Evolutionary conservation across 192 early-diverging fungal genomes (phyloP).

Genomic region (Backusella australiensis): DNA sequence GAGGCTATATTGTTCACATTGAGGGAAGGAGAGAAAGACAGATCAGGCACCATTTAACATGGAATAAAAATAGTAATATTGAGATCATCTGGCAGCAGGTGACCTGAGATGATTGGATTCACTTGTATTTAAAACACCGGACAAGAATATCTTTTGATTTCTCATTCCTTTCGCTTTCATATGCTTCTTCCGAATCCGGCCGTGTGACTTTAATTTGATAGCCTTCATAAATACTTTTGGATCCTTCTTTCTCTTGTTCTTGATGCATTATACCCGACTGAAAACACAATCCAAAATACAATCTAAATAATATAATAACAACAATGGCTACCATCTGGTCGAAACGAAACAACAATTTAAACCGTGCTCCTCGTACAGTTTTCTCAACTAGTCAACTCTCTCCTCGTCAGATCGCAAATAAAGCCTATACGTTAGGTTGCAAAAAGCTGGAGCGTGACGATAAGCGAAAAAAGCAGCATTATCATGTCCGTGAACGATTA

Average conservation of each 20-base stretch:
- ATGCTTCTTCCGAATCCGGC: slow-evolving; percentile 2
- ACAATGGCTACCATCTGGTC: slow-evolving; percentile 16
- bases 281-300: not conserved
- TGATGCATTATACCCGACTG: slow-evolving; percentile 3
- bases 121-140: not conserved
- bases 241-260: slow-evolving; percentile 9
- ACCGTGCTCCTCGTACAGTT: slow-evolving; percentile 12
- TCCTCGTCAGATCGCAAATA: slow-evolving; percentile 27
- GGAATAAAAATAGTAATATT: not conserved
- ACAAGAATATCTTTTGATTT: not conserved
- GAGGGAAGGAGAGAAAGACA: not conserved
- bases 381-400: slow-evolving; percentile 10
- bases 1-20: not conserved
- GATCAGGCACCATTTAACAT: not conserved
- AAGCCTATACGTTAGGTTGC: slow-evolving; percentile 18
- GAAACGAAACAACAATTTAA: slow-evolving; percentile 8
- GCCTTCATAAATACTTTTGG: not conserved
- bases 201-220: not conserved
- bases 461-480: slow-evolving; percentile 11
- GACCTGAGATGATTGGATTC: not conserved
- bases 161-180: slow-evolving; percentile 7
- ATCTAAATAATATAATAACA: not conserved
- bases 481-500: slow-evolving; percentile 22
- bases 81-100: not conserved
- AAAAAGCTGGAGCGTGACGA: slow-evolving; percentile 34